Evolutionary conservation across 805 yeast species (phyloP), one percentile per base, ranked within the genome.

Genomic region (Suhomyces sp.): DNA sequence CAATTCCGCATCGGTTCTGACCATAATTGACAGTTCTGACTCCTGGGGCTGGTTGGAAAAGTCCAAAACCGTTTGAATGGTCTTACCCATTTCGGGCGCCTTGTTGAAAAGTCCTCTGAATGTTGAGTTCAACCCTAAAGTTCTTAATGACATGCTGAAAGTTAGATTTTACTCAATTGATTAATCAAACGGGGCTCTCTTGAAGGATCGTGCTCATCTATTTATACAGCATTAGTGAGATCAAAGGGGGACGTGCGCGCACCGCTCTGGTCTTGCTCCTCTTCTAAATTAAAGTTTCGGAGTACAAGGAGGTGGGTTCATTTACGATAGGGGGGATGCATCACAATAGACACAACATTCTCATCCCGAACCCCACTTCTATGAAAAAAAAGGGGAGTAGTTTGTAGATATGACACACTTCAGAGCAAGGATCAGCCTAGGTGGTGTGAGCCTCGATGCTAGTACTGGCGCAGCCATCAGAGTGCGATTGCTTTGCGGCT

Each of bases 1-100:
- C 48, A 89, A 72, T 48, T 87, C 90, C 59, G 82, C 78, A 67
- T 89, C 96, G 41, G 87, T 78, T 49, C 94, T 75, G 1, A 84
- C 78, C 55, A 87, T 67, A 17, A 87, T 68, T 29, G 77, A 73
- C 8, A 72, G 66, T 41, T 84, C 62, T 10, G 68, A 61, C 33
- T 68, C 67, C 9, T 81, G 80, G 15, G 74, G 65, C 1, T 83
- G 71, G 45, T 63, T 73, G 49, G 72, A 74, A 69, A 89, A 88
- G 55, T 86, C 82, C 47, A 89, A 69, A 12, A 89, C 65, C 2
- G 82, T 74, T 47, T 64, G 69, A 4, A 68, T 61, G 7, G 73
- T 51, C 55, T 64, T 65, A 10, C 64, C 55, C 41, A 63, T 54
- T 39, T 66, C 68, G 2, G 62, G 58, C 10, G 70, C 64, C 57